Conservation (phyloP, 1,284 basidiomycete species). For the Termitomyces sp. region DNA sequence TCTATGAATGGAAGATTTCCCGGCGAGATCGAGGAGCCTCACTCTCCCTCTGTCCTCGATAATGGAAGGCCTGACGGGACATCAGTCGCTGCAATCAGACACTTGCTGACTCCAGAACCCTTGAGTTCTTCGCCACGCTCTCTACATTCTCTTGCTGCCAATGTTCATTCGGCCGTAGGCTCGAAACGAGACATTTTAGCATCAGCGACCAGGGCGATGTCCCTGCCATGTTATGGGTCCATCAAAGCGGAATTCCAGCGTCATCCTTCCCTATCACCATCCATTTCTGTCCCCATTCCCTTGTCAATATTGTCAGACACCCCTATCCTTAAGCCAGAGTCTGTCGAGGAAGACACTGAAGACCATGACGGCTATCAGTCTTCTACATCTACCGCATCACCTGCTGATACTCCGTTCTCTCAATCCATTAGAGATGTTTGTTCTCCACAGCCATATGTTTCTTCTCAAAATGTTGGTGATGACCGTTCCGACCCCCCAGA, state of each 20-base stretch:
- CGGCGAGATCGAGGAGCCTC: not conserved
- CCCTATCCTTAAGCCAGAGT: not conserved
- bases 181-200: not conserved
- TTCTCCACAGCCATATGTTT: not conserved
- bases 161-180: not conserved
- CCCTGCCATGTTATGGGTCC: not conserved
- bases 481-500: not conserved
- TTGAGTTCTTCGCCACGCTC: slow-evolving; percentile 2
- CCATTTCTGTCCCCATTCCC: not conserved
- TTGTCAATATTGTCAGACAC: not conserved
- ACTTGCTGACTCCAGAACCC: not conserved
- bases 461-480: not conserved
- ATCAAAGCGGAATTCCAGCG: not conserved
- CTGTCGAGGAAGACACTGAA: not conserved
- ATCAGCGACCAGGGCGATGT: not conserved
- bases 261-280: not conserved
- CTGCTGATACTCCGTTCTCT: too few species aligned
- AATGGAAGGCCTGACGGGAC: slow-evolving; percentile 9
- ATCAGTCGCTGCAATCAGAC: slow-evolving; percentile 12
- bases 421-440: not conserved
- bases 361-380: not conserved
- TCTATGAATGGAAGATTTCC: not conserved
- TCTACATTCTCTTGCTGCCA: not conserved
- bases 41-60: not conserved
- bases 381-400: not conserved